A percentile compares a stretch with the other conserved stretches of the same genome.
Evolutionary conservation across 2,329 filamentous ascomycete genomes (phyloP).

Genomic region (Gremmenia infestans): DNA sequence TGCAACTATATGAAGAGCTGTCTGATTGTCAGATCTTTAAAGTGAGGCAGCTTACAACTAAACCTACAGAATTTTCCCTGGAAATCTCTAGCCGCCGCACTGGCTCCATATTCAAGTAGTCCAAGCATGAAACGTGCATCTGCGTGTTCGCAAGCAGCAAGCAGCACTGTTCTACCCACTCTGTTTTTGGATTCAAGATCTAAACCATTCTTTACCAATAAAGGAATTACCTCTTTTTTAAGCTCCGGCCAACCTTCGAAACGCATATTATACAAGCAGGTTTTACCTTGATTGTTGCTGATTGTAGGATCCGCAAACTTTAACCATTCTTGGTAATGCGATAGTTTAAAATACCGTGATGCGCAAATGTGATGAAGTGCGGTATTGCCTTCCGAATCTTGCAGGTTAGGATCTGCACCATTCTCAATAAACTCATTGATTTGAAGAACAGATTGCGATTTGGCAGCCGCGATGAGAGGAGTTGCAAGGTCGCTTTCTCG

Average conservation of each 20-base stretch:
- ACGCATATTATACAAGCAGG: neutral
- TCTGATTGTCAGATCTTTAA: neutral
- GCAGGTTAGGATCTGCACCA: conserved; percentile 3
- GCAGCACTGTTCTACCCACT: conserved; percentile 5
- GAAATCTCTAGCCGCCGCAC: conserved; percentile 3
- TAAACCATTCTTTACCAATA: conserved; percentile 4
- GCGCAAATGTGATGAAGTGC: conserved; percentile 7
- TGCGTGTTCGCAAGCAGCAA: neutral
- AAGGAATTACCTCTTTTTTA: neutral
- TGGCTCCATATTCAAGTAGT: conserved; percentile 3
- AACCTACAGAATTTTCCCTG: conserved; percentile 7
- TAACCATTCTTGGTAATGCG: neutral
- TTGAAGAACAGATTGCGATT: neutral
- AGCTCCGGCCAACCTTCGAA: conserved; percentile 1
- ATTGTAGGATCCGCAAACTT: conserved; percentile 1
- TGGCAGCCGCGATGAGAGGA: conserved; percentile 4
- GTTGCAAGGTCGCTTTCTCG: conserved; percentile 2
- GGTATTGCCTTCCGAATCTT: conserved; percentile 11
- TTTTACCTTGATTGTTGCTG: conserved; percentile 1
- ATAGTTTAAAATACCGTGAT: neutral
- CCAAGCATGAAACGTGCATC: neutral
- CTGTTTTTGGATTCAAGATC: conserved; percentile 5
- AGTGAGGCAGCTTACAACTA: neutral
- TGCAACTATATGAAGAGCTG: neutral
- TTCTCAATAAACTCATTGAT: neutral